phyloP scores from a whole-genome alignment of 495 filamentous ascomycete species.

The Trypethelium eluteriae region DNA sequence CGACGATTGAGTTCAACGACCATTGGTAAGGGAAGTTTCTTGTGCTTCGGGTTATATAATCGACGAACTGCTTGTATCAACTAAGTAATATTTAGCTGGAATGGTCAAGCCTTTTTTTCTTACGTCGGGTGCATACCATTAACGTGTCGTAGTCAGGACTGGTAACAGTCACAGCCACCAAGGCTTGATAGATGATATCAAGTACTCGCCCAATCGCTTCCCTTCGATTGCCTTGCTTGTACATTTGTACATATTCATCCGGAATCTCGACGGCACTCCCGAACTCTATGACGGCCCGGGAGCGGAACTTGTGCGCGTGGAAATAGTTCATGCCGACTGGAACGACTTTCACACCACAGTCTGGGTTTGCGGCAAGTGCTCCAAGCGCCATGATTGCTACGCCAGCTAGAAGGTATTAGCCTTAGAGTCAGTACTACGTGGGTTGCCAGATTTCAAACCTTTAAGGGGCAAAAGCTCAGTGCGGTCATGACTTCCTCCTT shows the following conservation, averaged over 20 bases:
- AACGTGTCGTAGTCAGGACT: constrained; percentile 94
- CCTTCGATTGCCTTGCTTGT: constrained; percentile 70
- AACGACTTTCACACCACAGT: constrained; percentile 94
- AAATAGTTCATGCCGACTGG: constrained; percentile 99
- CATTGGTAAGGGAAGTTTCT: constrained; percentile 87
- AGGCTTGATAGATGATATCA: constrained; percentile 74
- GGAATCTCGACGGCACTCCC: constrained; percentile 80
- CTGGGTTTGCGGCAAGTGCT: constrained; percentile 75
- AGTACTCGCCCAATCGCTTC: constrained; percentile 76
- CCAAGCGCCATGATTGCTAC: constrained; percentile 97
- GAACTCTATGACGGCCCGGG: constrained; percentile 93
- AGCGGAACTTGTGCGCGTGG: constrained; percentile 97
- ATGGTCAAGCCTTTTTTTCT: not conserved
- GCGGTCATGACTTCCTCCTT: constrained; percentile 94
- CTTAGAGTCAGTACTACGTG: not conserved
- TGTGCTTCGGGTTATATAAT: constrained; percentile 87
- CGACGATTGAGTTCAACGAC: constrained; percentile 95
- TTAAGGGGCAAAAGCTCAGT: constrained; percentile 90
- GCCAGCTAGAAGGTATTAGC: constrained; percentile 54
- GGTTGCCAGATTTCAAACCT: constrained; percentile 39
- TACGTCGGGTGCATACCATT: constrained; percentile 53
- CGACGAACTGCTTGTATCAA: constrained; percentile 88
- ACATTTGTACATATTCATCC: constrained; percentile 71
- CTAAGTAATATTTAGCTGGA: constrained; percentile 31
- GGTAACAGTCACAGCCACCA: constrained; percentile 85